Percentiles rank a stretch among this genome's conserved stretches.
Conservation (phyloP, 2,329 filamentous ascomycete genomes). For the Allantophomopsis lycopodina region DNA sequence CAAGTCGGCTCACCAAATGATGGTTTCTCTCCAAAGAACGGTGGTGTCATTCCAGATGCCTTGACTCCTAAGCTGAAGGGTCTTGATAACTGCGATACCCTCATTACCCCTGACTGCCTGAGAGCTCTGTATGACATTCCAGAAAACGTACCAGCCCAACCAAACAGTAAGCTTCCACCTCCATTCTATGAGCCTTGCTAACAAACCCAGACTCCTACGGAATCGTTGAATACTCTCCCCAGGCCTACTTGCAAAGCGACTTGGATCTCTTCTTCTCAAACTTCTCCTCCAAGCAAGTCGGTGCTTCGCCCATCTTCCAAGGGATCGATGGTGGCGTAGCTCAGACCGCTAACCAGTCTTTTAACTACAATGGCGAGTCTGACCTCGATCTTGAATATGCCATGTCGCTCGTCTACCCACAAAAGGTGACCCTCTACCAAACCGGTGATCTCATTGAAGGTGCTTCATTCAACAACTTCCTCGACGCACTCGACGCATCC, state of each 20-base stretch:
- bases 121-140: conserved; percentile 31
- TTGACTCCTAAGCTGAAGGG: conserved; percentile 2
- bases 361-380: conserved; percentile 21
- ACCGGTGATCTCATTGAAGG: conserved; percentile 21
- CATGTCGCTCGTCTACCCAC: conserved; percentile 35
- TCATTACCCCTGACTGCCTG: conserved; percentile 40
- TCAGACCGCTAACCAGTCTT: background rate
- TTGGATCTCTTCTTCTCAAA: conserved; percentile 23
- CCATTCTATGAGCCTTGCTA: conserved; percentile 1
- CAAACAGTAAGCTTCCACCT: background rate
- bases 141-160: conserved; percentile 16
- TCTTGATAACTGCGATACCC: conserved; percentile 25
- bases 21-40: conserved; percentile 15
- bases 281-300: conserved; percentile 19
- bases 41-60: conserved; percentile 3
- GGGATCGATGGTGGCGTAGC: conserved; percentile 1
- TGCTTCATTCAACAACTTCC: conserved; percentile 15
- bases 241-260: conserved; percentile 35
- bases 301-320: conserved; percentile 20
- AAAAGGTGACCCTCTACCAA: conserved; percentile 34
- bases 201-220: conserved; percentile 19
- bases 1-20: conserved; percentile 10
- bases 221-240: conserved; percentile 37
- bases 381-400: conserved; percentile 24
- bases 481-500: conserved; percentile 28